Conservation (phyloP, 768 basidiomycete genomes). For the Lyophyllum decastes region DNA sequence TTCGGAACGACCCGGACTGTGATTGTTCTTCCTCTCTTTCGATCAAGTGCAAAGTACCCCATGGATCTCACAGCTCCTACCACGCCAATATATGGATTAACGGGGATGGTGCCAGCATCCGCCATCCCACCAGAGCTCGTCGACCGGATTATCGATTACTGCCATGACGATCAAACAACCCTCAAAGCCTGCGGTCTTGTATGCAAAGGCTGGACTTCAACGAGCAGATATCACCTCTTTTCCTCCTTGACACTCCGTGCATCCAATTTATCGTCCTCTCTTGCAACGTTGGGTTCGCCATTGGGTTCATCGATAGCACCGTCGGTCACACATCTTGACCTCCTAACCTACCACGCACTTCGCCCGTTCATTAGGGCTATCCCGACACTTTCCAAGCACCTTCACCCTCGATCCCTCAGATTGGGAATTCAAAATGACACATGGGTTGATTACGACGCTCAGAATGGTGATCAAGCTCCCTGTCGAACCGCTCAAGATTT, state of each 20-base stretch:
- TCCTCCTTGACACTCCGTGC: not conserved
- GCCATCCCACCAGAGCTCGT: not conserved
- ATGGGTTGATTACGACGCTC: no score
- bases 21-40: no score
- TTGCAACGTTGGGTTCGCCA: not conserved
- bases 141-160: not conserved
- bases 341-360: not conserved
- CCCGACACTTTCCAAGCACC: not conserved
- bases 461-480: no score
- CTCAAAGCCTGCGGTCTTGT: not conserved
- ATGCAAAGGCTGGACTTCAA: not conserved
- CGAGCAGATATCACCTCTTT: slow-evolving; percentile 5
- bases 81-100: no score
- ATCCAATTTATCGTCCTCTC: not conserved
- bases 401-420: slow-evolving; percentile 1
- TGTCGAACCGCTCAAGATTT: not conserved
- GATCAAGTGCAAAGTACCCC: no score
- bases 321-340: not conserved
- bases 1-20: no score
- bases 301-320: not conserved
- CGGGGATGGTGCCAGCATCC: no score
- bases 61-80: no score
- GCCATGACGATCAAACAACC: not conserved
- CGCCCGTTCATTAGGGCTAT: not conserved
- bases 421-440: not conserved